phyloP scores from a whole-genome alignment of 768 basidiomycete species.

The Rossbeevera mucosa region DNA sequence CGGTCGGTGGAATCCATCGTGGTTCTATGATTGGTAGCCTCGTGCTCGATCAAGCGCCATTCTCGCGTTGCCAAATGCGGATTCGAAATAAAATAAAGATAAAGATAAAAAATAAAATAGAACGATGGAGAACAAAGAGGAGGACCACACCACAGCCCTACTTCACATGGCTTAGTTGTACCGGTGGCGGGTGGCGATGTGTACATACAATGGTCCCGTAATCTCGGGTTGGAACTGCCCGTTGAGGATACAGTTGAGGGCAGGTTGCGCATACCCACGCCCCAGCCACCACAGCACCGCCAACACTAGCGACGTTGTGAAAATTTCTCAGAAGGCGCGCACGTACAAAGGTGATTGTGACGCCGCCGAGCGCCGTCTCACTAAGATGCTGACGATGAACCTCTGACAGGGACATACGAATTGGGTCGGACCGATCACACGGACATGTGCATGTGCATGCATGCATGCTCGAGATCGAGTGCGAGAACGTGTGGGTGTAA shows the following conservation, averaged over 20 bases:
- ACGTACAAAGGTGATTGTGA: slow-evolving; percentile 2
- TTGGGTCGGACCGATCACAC: slow-evolving; percentile 5
- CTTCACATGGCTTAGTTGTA: slow-evolving; percentile 16
- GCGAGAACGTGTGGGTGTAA: slow-evolving; percentile 4
- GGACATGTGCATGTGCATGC: neutral
- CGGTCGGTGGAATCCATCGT: slow-evolving; percentile 53
- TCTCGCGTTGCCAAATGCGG: slow-evolving; percentile 8
- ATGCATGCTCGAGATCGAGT: neutral
- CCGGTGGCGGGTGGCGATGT: slow-evolving; percentile 33
- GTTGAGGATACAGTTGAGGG: slow-evolving; percentile 11
- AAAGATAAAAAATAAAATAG: slow-evolving; percentile 1
- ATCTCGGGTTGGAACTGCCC: slow-evolving; percentile 9
- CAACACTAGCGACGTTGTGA: slow-evolving; percentile 3
- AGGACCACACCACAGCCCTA: slow-evolving; percentile 29
- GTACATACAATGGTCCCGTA: slow-evolving; percentile 23
- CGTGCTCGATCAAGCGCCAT: slow-evolving; percentile 3
- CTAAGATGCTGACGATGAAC: neutral
- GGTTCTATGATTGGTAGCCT: slow-evolving; percentile 43
- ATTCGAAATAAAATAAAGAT: slow-evolving; percentile 3
- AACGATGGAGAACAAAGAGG: slow-evolving; percentile 10
- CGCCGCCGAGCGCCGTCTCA: slow-evolving; percentile 17
- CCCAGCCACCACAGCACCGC: slow-evolving; percentile 10
- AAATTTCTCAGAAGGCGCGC: slow-evolving; percentile 10
- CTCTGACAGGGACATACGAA: slow-evolving; percentile 7
- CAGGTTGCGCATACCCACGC: slow-evolving; percentile 11